Conservation (phyloP, 257 asterid species). For the Przewalskia tangutica region DNA sequence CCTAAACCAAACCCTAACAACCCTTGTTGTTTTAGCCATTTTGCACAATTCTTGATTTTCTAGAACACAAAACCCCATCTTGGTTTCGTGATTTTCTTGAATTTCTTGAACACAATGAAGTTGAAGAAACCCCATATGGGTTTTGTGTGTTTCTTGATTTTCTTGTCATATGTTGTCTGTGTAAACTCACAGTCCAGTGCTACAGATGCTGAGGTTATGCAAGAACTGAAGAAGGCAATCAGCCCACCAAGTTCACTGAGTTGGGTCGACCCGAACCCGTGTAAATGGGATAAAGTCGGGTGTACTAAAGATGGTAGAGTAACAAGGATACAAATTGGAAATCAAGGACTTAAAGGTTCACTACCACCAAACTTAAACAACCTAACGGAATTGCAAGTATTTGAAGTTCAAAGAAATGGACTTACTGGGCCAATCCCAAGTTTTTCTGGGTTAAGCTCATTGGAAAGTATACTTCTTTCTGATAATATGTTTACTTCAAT, state of each 20-base stretch:
- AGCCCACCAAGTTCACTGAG: constrained; percentile 21
- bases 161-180: not conserved
- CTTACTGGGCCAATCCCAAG: constrained; percentile 64
- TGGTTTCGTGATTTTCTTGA: not conserved
- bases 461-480: constrained; percentile 30
- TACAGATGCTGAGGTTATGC: constrained; percentile 26
- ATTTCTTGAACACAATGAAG: not conserved
- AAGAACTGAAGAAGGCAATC: constrained; percentile 13
- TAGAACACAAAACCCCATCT: too few relatives aligned
- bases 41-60: not conserved
- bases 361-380: constrained; percentile 41
- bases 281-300: constrained; percentile 11
- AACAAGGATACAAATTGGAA: constrained; percentile 63
- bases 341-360: constrained; percentile 37
- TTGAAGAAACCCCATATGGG: constrained; percentile 17
- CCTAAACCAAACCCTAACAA: not conserved
- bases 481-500: constrained; percentile 51
- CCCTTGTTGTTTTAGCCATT: not conserved
- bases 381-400: constrained; percentile 32
- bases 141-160: not conserved
- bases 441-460: constrained; percentile 42
- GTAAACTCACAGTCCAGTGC: constrained; percentile 11
- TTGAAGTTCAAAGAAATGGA: constrained; percentile 46
- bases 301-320: constrained; percentile 12
- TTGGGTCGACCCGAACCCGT: constrained; percentile 22